phyloP scores from a whole-genome alignment of 805 yeast genomes.

The Starmerella cellae region DNA sequence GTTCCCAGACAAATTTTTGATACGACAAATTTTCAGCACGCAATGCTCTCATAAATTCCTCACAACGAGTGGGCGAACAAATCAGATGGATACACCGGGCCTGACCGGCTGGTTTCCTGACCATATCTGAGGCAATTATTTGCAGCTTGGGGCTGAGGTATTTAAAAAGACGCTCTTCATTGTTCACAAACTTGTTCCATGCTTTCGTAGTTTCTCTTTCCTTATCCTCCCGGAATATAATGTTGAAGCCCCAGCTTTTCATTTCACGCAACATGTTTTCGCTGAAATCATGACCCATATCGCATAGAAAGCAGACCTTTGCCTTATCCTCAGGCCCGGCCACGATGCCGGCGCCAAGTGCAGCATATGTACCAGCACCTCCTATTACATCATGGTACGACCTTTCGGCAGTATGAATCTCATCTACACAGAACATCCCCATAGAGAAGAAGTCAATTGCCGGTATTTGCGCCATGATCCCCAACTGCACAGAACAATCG shows the following conservation, averaged over 20 bases:
- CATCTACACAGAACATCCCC: conserved; percentile 88
- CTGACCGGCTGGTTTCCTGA: conserved; percentile 25
- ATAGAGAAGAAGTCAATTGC: conserved; percentile 42
- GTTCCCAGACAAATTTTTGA: conserved; percentile 65
- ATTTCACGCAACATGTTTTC: conserved; percentile 33
- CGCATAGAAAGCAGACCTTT: conserved; percentile 56
- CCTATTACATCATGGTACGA: conserved; percentile 48
- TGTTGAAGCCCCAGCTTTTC: conserved; percentile 49
- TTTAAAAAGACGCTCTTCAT: conserved; percentile 48
- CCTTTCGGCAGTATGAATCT: conserved; percentile 44
- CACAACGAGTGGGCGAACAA: conserved; percentile 54
- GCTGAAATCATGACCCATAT: conserved; percentile 72
- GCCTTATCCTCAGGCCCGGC: conserved; percentile 29
- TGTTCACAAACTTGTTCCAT: conserved; percentile 55
- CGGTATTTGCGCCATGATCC: no score
- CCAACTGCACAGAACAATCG: no score
- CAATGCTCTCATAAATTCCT: conserved; percentile 33
- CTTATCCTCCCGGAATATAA: conserved; percentile 39
- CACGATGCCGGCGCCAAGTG: conserved; percentile 54
- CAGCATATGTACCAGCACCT: conserved; percentile 81
- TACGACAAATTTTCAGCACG: conserved; percentile 11
- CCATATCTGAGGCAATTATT: conserved; percentile 44
- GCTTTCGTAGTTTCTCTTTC: conserved; percentile 64
- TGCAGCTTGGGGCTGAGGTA: conserved; percentile 51
- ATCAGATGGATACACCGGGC: conserved; percentile 53